These are phyloP conservation scores for Leccinum subtestaceum DNA, from an alignment of 768 basidiomycete species.

Conservation along the genomic window DNA sequence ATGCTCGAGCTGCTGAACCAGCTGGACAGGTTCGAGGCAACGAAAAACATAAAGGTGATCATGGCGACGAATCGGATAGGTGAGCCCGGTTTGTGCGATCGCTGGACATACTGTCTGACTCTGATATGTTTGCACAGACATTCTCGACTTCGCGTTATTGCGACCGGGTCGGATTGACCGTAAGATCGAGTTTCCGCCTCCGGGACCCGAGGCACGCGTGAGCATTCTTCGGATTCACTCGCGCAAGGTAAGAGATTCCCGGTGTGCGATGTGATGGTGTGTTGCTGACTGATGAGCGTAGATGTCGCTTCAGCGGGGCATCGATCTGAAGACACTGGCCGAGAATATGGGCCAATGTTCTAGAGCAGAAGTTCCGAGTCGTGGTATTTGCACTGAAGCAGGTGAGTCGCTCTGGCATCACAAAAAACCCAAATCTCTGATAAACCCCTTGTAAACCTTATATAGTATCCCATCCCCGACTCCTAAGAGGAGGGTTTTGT, in stretches of 20 bases:
- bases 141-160: slow-evolving; percentile 89
- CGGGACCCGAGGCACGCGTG: slow-evolving; percentile 93
- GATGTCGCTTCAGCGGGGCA: slow-evolving; percentile 98
- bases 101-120: slow-evolving; percentile 9
- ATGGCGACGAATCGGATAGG: slow-evolving; percentile 67
- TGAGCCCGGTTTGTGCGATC: slow-evolving; percentile 16
- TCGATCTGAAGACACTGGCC: slow-evolving; percentile 91
- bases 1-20: not conserved
- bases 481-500: too few species aligned
- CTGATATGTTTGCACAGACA: slow-evolving; percentile 51
- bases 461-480: too few species aligned
- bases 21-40: not conserved
- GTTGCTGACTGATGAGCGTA: slow-evolving; percentile 28
- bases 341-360: slow-evolving; percentile 99
- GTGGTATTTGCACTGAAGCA: slow-evolving; percentile 97
- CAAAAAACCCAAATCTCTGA: too few species aligned
- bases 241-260: slow-evolving; percentile 59
- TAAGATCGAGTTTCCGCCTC: slow-evolving; percentile 47
- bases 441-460: too few species aligned
- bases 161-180: slow-evolving; percentile 90
- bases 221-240: slow-evolving; percentile 50
- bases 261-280: not conserved
- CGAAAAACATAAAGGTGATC: not conserved
- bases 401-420: slow-evolving; percentile 42
- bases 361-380: slow-evolving; percentile 78